Evolutionary conservation across 1,284 basidiomycete species (phyloP), one percentile per base, ranked within the genome.

Genomic region (Ustilago trichophora): DNA sequence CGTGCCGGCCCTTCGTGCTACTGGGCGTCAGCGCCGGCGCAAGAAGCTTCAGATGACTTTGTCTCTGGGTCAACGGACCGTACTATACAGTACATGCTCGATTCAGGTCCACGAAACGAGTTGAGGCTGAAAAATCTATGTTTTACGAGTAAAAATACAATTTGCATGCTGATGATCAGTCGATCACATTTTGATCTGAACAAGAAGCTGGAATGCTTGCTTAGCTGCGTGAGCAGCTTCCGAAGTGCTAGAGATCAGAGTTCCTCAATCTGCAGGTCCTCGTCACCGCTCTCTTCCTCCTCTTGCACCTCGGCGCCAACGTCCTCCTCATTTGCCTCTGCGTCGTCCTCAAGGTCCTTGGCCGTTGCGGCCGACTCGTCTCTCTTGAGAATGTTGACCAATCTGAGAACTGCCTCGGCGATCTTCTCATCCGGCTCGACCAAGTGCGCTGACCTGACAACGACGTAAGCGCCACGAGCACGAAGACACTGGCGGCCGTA

Each of bases 401-500:
- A 53, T 6, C 79, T 65, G 5, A 78, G 56, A 16, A 81, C 75
- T 7, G 78, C 62, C 50, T 81, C 79, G n/a, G 74, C 60, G 27
- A 81, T 78, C 62, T 89, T 89, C 42, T 92, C 90, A 18, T 89
- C 89, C 3, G 83, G 84, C 83, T 98, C 95, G 12, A 85, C 86
- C 71, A 90, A 86, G 80, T 98, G 95, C 10, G 90, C 85, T 19
- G 87, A 88, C 37, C 92, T 85, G 25, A 98, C 84, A 33, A 98
- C 89, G 74, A 90, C 88, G 82, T 98, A 98, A 0, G 91, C 90
- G 0, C 93, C 94, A 58, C 91, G 86, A 15, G 85, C 84, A 26
- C 96, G 86, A 60, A 94, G 84, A 55, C 88, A 87, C 64, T 95
- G 89, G 22, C 95, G 87, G 1, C 92, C 93, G 84, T 90, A 91